phyloP scores from a whole-genome alignment of 1,284 basidiomycete species.

The Cutaneotrichosporon dermatis region DNA sequence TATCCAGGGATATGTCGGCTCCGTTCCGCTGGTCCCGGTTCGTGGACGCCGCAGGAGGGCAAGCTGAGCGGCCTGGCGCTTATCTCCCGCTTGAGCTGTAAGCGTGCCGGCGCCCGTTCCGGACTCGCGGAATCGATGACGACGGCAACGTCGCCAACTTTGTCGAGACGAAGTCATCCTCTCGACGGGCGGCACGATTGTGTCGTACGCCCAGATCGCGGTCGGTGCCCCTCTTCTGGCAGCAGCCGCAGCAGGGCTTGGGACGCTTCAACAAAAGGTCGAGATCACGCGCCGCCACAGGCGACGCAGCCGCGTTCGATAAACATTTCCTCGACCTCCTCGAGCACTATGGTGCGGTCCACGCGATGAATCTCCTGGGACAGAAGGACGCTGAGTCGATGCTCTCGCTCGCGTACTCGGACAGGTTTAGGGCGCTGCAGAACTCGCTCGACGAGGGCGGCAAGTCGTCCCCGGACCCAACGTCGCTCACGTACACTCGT shows the following conservation, averaged over 20 bases:
- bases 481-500: slow-evolving; percentile 65
- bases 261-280: slow-evolving; percentile 83
- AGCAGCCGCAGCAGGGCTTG: slow-evolving; percentile 73
- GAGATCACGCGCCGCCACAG: slow-evolving; percentile 76
- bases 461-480: slow-evolving; percentile 42
- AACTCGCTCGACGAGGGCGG: slow-evolving; percentile 48
- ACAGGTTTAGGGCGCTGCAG: slow-evolving; percentile 58
- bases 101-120: slow-evolving; percentile 93
- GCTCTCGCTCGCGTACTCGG: slow-evolving; percentile 74
- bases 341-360: slow-evolving; percentile 72
- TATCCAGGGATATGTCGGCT: slow-evolving; percentile 87
- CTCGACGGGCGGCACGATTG: slow-evolving; percentile 72
- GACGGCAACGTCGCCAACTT: slow-evolving; percentile 97
- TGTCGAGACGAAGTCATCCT: slow-evolving; percentile 96
- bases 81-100: slow-evolving; percentile 85
- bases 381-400: slow-evolving; percentile 86
- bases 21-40: slow-evolving; percentile 57
- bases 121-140: slow-evolving; percentile 95
- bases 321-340: slow-evolving; percentile 82
- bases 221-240: slow-evolving; percentile 96
- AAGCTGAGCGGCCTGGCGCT: slow-evolving; percentile 59
- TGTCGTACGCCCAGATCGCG: slow-evolving; percentile 92
- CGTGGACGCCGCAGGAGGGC: slow-evolving; percentile 65
- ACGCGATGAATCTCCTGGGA: slow-evolving; percentile 83
- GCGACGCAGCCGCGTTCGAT: slow-evolving; percentile 96